These are phyloP conservation scores for Pythium biforme DNA, from an alignment of 352 stramenopile species.

Conservation along the genomic window DNA sequence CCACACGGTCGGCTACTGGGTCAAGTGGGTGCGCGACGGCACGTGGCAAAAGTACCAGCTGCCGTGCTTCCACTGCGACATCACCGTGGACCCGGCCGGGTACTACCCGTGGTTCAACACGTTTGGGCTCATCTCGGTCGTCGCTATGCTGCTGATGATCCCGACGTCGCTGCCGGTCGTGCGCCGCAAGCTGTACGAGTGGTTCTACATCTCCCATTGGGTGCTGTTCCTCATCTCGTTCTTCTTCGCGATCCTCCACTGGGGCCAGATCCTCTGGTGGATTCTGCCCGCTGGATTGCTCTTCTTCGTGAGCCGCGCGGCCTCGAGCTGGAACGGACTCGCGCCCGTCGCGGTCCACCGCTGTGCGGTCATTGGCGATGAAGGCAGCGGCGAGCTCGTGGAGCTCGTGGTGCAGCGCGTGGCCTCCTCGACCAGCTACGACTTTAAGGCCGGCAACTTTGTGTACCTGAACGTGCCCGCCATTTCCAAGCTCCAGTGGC, in stretches of 20 bases:
- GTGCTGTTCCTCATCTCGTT: conserved; percentile 34
- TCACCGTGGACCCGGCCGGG: conserved; percentile 19
- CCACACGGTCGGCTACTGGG: conserved; percentile 25
- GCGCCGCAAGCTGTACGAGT: conserved; percentile 35
- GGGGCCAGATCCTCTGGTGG: conserved; percentile 33
- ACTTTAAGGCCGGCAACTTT: conserved; percentile 38
- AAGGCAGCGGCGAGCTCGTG: conserved; percentile 21
- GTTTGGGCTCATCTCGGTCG: conserved; percentile 34
- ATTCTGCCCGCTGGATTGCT: conserved; percentile 35
- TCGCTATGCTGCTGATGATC: conserved; percentile 35
- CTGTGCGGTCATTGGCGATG: conserved; percentile 21
- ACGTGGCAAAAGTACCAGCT: conserved; percentile 23
- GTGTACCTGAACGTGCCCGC: conserved; percentile 42
- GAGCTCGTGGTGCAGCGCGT: conserved; percentile 32
- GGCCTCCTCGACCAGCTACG: not conserved
- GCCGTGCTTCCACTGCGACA: conserved; percentile 40
- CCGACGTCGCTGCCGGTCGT: conserved; percentile 35
- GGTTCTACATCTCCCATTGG: conserved; percentile 44
- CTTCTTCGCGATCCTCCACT: conserved; percentile 46
- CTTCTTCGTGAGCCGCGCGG: conserved; percentile 34
- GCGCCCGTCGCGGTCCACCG: conserved; percentile 28
- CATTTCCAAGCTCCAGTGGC: conserved; percentile 48
- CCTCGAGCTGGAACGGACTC: conserved; percentile 27
- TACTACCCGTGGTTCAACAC: conserved; percentile 39
- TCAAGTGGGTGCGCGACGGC: conserved; percentile 21